Percentiles rank a stretch among this genome's conserved stretches.
These are phyloP conservation scores for Rhizopogon roseolus DNA, from an alignment of 768 basidiomycete species.

Conservation along the genomic window DNA sequence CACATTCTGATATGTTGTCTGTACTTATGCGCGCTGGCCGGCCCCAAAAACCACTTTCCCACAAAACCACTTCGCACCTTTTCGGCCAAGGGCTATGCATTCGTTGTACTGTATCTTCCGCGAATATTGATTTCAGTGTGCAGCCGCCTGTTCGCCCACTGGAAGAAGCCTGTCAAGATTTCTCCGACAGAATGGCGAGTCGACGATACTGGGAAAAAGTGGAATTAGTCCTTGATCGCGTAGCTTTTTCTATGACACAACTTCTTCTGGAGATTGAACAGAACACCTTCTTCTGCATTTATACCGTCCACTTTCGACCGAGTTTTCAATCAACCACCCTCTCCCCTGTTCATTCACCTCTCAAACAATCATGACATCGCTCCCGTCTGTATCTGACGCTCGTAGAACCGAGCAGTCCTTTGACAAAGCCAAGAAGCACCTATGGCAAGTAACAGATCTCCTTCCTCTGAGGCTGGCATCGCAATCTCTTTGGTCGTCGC, in stretches of 20 bases:
- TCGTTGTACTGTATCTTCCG: slow-evolving; percentile 29
- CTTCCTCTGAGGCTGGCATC: slow-evolving; percentile 3
- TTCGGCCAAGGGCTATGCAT: slow-evolving; percentile 29
- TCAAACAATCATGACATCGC: slow-evolving; percentile 18
- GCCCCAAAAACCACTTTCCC: slow-evolving; percentile 25
- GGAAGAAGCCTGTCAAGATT: slow-evolving; percentile 25
- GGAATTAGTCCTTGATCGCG: slow-evolving; percentile 33
- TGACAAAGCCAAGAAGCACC: slow-evolving; percentile 31
- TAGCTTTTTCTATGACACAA: slow-evolving; percentile 34
- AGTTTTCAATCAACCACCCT: slow-evolving; percentile 19
- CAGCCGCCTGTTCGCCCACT: slow-evolving; percentile 16
- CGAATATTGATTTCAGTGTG: slow-evolving; percentile 30
- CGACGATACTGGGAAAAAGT: slow-evolving; percentile 31
- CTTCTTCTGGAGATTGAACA: slow-evolving; percentile 24
- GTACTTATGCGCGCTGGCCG: slow-evolving; percentile 15
- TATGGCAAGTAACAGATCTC: slow-evolving; percentile 24
- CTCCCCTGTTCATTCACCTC: slow-evolving; percentile 15
- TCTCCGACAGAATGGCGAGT: slow-evolving; percentile 31
- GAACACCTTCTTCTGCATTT: slow-evolving; percentile 22
- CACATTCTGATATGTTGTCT: slow-evolving; percentile 27
- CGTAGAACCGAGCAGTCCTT: slow-evolving; percentile 26
- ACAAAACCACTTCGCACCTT: slow-evolving; percentile 23
- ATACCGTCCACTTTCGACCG: slow-evolving; percentile 19
- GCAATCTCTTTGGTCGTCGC: neutral
- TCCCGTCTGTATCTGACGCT: slow-evolving; percentile 6